Conservation (phyloP, 306 rosid species). For the Elaeagnus macrophylla region DNA sequence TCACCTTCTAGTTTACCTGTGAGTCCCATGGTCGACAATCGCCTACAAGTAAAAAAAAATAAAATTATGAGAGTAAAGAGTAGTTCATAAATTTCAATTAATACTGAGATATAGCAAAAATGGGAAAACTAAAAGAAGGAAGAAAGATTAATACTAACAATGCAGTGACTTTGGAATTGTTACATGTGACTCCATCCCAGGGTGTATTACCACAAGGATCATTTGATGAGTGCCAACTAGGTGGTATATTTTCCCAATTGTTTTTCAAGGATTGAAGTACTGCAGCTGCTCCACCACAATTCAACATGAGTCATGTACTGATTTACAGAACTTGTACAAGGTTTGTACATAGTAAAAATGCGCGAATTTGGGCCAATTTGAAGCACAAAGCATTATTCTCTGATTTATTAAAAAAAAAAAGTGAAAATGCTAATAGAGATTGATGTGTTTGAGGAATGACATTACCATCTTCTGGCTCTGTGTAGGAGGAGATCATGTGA, state of each 20-base stretch:
- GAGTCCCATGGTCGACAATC: constrained; percentile 61
- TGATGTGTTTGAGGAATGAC: no score
- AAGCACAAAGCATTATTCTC: no score
- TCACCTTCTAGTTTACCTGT: constrained; percentile 61
- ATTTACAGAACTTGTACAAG: not conserved
- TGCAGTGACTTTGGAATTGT: constrained; percentile 64
- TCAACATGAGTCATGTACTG: not conserved
- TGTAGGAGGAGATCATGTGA: no score
- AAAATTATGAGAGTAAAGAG: not conserved
- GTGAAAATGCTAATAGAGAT: no score
- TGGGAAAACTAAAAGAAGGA: not conserved
- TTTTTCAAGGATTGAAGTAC: constrained; percentile 50
- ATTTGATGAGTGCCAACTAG: constrained; percentile 65
- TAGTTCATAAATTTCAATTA: not conserved
- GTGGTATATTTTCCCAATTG: constrained; percentile 60
- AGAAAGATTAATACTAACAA: constrained; percentile 36
- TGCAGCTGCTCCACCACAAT: constrained; percentile 39
- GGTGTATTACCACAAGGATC: constrained; percentile 59
- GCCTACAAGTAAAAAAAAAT: constrained; percentile 30
- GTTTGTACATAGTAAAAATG: not conserved
- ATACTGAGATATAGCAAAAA: not conserved
- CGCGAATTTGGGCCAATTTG: no score
- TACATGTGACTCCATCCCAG: constrained; percentile 93
- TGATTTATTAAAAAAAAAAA: no score
- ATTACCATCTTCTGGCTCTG: no score